Percentiles rank a stretch among this genome's conserved stretches.
Evolutionary conservation across 2,329 filamentous ascomycete genomes (phyloP).

Genomic region (Macrophomina pseudophaseolina): DNA sequence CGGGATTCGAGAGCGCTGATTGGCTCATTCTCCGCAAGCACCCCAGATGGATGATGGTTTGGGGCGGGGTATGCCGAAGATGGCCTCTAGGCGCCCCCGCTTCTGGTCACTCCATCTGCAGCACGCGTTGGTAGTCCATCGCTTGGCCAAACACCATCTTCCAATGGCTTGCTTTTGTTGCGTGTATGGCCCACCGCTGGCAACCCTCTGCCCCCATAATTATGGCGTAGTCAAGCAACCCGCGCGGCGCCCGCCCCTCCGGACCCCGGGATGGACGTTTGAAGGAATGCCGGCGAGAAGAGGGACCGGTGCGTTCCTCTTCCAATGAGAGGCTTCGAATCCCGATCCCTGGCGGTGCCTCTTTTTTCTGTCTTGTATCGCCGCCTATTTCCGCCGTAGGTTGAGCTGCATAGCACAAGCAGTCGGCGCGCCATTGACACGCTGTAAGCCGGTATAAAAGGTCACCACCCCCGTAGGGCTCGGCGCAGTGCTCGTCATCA

Average conservation of each 20-base stretch:
- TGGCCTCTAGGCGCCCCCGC: not conserved
- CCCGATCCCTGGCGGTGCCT: not conserved
- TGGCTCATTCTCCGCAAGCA: not conserved
- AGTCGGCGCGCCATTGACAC: not conserved
- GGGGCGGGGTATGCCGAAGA: conserved; percentile 1
- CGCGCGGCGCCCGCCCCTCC: not conserved
- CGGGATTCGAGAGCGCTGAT: not conserved
- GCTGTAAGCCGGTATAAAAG: conserved; percentile 13
- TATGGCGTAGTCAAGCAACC: not conserved
- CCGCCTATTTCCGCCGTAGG: conserved; percentile 27
- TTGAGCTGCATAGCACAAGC: not conserved
- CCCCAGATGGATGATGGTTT: not conserved
- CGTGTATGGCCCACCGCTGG: not conserved
- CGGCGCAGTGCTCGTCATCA: not conserved
- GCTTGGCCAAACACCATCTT: not conserved
- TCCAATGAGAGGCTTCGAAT: not conserved
- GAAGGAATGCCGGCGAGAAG: not conserved
- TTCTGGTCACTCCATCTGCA: conserved; percentile 1
- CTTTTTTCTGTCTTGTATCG: conserved; percentile 18
- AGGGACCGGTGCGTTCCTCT: too few species aligned
- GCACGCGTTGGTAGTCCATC: not conserved
- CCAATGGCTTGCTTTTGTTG: not conserved
- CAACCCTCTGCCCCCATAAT: not conserved
- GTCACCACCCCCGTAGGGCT: not conserved
- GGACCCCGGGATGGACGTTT: not conserved